These are phyloP conservation scores for Termitomyces sp. DNA, from an alignment of 768 basidiomycete genomes.

Conservation along the genomic window DNA sequence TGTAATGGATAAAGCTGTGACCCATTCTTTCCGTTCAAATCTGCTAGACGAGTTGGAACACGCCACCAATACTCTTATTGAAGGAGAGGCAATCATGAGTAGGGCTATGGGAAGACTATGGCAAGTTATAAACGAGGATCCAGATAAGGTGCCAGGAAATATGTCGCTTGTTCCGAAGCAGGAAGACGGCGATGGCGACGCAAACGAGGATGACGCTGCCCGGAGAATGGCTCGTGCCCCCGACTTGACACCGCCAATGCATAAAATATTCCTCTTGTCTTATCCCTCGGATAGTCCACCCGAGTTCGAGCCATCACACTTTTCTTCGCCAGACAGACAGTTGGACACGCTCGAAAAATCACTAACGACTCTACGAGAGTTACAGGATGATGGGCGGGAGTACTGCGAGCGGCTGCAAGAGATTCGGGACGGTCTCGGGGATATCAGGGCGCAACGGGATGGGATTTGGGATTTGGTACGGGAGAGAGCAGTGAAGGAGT, in stretches of 20 bases:
- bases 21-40: conserved; percentile 78
- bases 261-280: conserved; percentile 65
- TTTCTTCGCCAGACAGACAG: conserved; percentile 64
- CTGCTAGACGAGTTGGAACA: conserved; percentile 78
- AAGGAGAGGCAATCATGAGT: conserved; percentile 74
- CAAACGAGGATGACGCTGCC: conserved; percentile 39
- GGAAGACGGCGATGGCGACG: conserved; percentile 63
- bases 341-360: conserved; percentile 73
- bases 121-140: conserved; percentile 78
- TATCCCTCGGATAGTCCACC: conserved; percentile 46
- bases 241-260: conserved; percentile 60
- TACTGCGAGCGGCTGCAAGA: conserved; percentile 85
- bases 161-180: conserved; percentile 61
- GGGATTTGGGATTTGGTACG: conserved; percentile 77
- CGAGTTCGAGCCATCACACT: conserved; percentile 56
- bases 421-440: conserved; percentile 78
- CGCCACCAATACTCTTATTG: conserved; percentile 80
- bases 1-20: conserved; percentile 82
- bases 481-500: conserved; percentile 68
- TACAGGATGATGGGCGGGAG: conserved; percentile 85
- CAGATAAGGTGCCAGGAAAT: conserved; percentile 37
- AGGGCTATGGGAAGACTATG: conserved; percentile 77
- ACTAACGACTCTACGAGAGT: conserved; percentile 67
- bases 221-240: conserved; percentile 56
- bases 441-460: conserved; percentile 68